Evolutionary conservation across 352 stramenopile genomes (phyloP), one percentile per base, ranked within the genome.

Genomic region (Globisporangium nodosum): DNA sequence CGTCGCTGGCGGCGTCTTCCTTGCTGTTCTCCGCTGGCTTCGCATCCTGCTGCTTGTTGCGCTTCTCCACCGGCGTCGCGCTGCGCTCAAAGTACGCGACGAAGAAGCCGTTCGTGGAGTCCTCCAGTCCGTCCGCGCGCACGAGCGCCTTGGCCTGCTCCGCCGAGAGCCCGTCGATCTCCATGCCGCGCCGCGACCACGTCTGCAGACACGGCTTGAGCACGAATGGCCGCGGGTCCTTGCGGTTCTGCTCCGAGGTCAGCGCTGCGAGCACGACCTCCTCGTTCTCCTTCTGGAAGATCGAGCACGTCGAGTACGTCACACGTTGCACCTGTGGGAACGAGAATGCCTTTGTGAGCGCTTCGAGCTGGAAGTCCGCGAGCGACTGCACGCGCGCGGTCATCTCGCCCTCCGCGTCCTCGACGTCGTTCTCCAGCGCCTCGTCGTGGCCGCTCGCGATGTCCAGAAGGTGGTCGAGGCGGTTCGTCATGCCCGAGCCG

Each of bases 81-180:
- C 61, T 53, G 5, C 94, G 81, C 60, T 97, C 90, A 71, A 99
- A 98, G 69, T 97, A 97, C 33, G 88, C 82, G 5, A 99, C 94
- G 64, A 99, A 99, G 70, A 99, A 99, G 21, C 96, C 96, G 70
- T 98, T 98, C 4, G 95, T 98, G 46, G 80, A 85, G 71, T 98
- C 92, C 50, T 97, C 91, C 42, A 95, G 76, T 1, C 86, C 81
- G 69, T 98, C 85, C 11, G 90, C 93, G 27, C 96, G 81, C 52
- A 98, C 91, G 11, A 99, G 69, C 61, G 76, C 77, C n/a, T 81
- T 68, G 6, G 86, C 74, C 48, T 97, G 70, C 13, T 82, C 70
- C 6, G 63, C 62, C 1, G 68, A 74, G 18, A 97, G 65, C 4
- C 82, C 82, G 16, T 75, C 68, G 33, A 84, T 68, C 31, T 70